Percentiles rank a stretch among this genome's conserved stretches.
Evolutionary conservation across 768 basidiomycete genomes (phyloP).

Genomic region (Pleurotus djamor): DNA sequence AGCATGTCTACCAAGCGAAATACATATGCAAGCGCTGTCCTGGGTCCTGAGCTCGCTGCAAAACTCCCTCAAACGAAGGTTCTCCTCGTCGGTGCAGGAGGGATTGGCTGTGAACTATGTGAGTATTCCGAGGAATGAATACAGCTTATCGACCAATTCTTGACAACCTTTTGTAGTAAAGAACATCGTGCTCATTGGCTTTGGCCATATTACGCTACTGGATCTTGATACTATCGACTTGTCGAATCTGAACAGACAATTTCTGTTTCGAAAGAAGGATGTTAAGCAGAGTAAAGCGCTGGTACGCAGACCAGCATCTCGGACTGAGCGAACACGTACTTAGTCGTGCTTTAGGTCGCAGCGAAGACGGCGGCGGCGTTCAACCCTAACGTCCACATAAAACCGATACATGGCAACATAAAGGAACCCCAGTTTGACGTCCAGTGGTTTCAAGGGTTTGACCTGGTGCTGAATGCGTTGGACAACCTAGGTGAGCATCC

Average conservation of each 20-base stretch:
- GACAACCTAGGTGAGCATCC: conserved; percentile 85
- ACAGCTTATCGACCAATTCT: not conserved
- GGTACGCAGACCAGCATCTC: conserved; percentile 38
- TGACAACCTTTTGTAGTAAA: conserved; percentile 61
- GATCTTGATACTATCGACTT: conserved; percentile 99
- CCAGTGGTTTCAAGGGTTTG: conserved; percentile 87
- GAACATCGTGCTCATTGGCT: conserved; percentile 91
- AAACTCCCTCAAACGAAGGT: conserved; percentile 66
- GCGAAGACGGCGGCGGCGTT: conserved; percentile 80
- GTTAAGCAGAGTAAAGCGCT: conserved; percentile 96
- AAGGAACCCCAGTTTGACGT: conserved; percentile 90
- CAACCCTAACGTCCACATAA: conserved; percentile 86
- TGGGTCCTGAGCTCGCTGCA: conserved; percentile 69
- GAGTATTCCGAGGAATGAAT: conserved; percentile 22
- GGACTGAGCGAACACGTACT: too few relatives aligned
- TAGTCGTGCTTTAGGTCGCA: conserved; percentile 53
- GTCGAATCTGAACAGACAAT: conserved; percentile 96
- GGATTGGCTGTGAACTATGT: conserved; percentile 97
- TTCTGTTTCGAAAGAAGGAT: conserved; percentile 95
- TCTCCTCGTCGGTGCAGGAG: conserved; percentile 92
- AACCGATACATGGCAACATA: conserved; percentile 92
- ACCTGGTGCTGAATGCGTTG: conserved; percentile 92
- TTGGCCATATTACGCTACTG: conserved; percentile 88
- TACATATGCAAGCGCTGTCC: conserved; percentile 70
- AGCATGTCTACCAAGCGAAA: conserved; percentile 27